Conservation (phyloP, 441 rosid genomes). For the Breynia disticha region DNA sequence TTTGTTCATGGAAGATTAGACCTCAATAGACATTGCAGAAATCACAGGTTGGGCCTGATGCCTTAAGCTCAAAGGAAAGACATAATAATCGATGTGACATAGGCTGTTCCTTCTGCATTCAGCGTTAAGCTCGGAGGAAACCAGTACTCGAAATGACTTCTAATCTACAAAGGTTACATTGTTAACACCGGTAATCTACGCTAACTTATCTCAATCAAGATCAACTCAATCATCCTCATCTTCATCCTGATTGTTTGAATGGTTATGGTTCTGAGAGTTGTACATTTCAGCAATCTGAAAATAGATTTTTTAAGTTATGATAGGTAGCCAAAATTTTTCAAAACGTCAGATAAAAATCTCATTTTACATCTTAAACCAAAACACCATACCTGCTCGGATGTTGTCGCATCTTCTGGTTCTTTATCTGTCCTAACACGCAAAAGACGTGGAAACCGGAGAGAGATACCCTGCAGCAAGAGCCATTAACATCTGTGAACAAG, state of each 20-base stretch:
- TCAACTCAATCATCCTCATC: conserved; percentile 54
- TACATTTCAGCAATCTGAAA: conserved; percentile 87
- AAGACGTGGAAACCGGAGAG: conserved; percentile 83
- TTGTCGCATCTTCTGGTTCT: conserved; percentile 70
- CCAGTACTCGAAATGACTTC: not conserved
- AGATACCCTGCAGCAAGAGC: conserved; percentile 47
- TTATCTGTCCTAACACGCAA: conserved; percentile 77
- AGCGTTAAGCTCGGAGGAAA: not conserved
- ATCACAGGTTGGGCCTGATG: too few species aligned
- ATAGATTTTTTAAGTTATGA: not conserved
- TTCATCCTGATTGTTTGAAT: conserved; percentile 46
- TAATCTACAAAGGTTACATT: too few species aligned
- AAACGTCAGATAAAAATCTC: not conserved
- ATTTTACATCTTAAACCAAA: not conserved
- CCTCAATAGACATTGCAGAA: too few species aligned
- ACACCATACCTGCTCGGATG: conserved; percentile 63
- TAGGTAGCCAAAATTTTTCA: not conserved
- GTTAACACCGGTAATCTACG: too few species aligned
- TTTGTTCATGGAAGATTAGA: too few species aligned
- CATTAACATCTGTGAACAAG: not conserved
- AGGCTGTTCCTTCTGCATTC: not conserved
- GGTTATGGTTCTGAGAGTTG: conserved; percentile 67
- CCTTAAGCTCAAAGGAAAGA: too few species aligned
- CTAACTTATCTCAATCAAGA: not conserved
- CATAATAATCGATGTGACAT: too few species aligned